A percentile compares a stretch with the other conserved stretches of the same genome.
These are phyloP conservation scores for Leccinum subtestaceum DNA, from an alignment of 768 basidiomycete genomes.

Conservation along the genomic window DNA sequence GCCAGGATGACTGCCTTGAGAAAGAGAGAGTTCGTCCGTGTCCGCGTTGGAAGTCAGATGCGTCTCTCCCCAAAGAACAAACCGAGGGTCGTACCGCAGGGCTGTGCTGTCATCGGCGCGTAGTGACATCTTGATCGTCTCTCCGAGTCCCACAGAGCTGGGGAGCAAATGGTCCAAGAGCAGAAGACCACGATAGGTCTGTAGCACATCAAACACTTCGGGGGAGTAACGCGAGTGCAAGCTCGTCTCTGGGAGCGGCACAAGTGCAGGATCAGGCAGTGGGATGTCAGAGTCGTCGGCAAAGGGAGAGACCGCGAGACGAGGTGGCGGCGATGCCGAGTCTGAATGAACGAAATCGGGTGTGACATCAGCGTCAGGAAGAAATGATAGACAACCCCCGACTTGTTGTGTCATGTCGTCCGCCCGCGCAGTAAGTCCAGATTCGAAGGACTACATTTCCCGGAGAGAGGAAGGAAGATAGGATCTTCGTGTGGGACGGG, in stretches of 20 bases:
- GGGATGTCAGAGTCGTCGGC: slow-evolving; percentile 29
- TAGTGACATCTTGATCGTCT: slow-evolving; percentile 71
- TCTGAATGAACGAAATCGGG: background rate
- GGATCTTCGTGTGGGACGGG: too few relatives aligned
- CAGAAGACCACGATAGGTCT: slow-evolving; percentile 76
- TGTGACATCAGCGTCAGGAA: background rate
- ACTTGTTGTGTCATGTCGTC: too few relatives aligned
- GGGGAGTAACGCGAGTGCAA: slow-evolving; percentile 66
- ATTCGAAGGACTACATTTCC: too few relatives aligned
- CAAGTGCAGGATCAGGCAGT: slow-evolving; percentile 25
- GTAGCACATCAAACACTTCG: too few relatives aligned
- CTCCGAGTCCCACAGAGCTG: slow-evolving; percentile 50
- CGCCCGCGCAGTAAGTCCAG: too few relatives aligned
- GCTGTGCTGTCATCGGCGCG: slow-evolving; percentile 63
- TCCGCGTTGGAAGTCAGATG: slow-evolving; percentile 28
- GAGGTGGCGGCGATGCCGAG: slow-evolving; percentile 20
- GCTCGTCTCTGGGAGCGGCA: slow-evolving; percentile 46
- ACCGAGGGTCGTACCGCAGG: slow-evolving; percentile 84
- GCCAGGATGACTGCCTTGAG: slow-evolving; percentile 38
- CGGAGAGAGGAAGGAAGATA: too few relatives aligned
- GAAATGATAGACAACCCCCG: slow-evolving; percentile 12
- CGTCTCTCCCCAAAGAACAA: slow-evolving; percentile 85
- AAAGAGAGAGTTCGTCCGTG: too few relatives aligned
- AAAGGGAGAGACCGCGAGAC: slow-evolving; percentile 26
- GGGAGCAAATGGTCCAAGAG: slow-evolving; percentile 63